Conservation (phyloP, 257 asterid genomes). For the Haberlea rhodopensis region DNA sequence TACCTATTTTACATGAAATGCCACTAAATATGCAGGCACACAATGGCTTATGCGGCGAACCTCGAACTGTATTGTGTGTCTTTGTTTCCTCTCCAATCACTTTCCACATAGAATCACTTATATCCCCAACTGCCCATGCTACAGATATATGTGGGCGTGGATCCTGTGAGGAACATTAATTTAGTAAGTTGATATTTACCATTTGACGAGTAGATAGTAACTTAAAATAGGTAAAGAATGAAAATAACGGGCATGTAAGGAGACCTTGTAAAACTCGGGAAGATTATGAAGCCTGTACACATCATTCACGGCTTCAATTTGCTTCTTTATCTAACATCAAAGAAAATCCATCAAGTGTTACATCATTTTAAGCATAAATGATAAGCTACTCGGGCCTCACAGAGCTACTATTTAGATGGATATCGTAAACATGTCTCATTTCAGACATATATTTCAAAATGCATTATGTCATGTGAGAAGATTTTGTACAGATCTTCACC, state of each 20-base stretch:
- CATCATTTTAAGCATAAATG: slow-evolving; percentile 10
- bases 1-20: slow-evolving; percentile 77
- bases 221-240: background rate
- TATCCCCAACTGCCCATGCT: slow-evolving; percentile 82
- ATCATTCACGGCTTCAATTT: slow-evolving; percentile 77
- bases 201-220: background rate
- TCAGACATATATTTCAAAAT: background rate
- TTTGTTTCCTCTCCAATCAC: slow-evolving; percentile 54
- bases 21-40: slow-evolving; percentile 69
- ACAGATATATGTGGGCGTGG: slow-evolving; percentile 94
- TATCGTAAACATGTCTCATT: background rate
- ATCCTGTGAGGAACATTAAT: slow-evolving; percentile 48
- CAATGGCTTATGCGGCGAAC: slow-evolving; percentile 37
- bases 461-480: background rate
- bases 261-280: slow-evolving; percentile 90
- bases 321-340: slow-evolving; percentile 62
- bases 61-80: slow-evolving; percentile 33
- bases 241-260: slow-evolving; percentile 11
- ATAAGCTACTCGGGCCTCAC: background rate
- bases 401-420: background rate
- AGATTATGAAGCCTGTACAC: slow-evolving; percentile 92
- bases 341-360: slow-evolving; percentile 5
- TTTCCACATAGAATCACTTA: slow-evolving; percentile 52
- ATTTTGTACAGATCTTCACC: background rate
- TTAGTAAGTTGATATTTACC: background rate